Conservation (phyloP, 768 basidiomycete genomes). For the Xerocomellus dryophilus region DNA sequence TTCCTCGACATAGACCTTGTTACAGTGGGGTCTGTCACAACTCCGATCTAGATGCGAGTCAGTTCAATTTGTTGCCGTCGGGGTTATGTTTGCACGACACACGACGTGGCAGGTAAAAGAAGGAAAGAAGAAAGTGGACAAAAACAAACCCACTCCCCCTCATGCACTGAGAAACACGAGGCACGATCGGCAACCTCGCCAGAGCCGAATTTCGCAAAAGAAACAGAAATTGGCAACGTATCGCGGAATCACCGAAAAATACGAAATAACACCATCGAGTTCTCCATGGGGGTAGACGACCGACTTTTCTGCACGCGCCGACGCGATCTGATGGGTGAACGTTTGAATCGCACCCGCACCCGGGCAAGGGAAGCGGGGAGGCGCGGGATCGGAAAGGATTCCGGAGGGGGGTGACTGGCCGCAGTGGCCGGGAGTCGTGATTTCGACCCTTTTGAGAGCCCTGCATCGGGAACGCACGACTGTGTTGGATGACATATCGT, state of each 20-base stretch:
- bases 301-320: not conserved
- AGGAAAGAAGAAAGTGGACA: not conserved
- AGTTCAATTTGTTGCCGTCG: slow-evolving; percentile 2
- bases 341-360: slow-evolving; percentile 7
- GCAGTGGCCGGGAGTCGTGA: not conserved
- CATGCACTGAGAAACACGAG: slow-evolving; percentile 5
- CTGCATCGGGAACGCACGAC: not conserved
- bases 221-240: not conserved
- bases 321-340: slow-evolving; percentile 1
- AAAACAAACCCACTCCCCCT: too few relatives aligned
- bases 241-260: slow-evolving; percentile 1
- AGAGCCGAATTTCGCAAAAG: not conserved
- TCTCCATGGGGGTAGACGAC: slow-evolving; percentile 10
- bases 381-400: slow-evolving; percentile 1
- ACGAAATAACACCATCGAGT: not conserved
- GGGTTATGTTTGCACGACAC: slow-evolving; percentile 5
- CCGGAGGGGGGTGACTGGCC: not conserved
- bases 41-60: not conserved
- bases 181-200: not conserved
- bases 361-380: not conserved
- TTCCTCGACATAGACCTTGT: slow-evolving; percentile 27
- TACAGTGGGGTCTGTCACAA: slow-evolving; percentile 4
- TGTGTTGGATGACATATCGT: not conserved
- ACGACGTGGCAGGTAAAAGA: slow-evolving; percentile 10
- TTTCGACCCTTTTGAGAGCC: not conserved